A percentile compares a stretch with the other conserved stretches of the same genome.
These are phyloP conservation scores for Fomes fomentarius DNA, from an alignment of 1,284 basidiomycete species.

Conservation along the genomic window DNA sequence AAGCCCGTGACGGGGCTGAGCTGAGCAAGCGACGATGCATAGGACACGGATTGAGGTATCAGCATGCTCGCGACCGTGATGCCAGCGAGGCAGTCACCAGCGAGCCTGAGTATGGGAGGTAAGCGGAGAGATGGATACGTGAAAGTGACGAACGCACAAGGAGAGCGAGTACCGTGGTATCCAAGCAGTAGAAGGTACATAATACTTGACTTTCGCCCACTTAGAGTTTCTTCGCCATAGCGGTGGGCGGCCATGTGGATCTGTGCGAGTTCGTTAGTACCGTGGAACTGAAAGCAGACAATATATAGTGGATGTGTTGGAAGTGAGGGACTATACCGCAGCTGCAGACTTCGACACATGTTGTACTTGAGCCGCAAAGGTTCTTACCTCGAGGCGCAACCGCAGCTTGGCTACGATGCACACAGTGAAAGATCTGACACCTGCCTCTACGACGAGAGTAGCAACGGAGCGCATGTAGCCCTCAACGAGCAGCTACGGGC, in stretches of 20 bases:
- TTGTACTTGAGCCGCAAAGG: no score
- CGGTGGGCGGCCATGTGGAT: background rate
- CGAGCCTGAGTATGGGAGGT: slow-evolving; percentile 51
- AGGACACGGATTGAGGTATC: slow-evolving; percentile 92
- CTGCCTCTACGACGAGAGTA: no score
- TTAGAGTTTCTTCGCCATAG: slow-evolving; percentile 24
- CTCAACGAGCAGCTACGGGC: no score
- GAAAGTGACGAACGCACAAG: slow-evolving; percentile 49
- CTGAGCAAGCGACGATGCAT: slow-evolving; percentile 85
- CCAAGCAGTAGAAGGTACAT: slow-evolving; percentile 77
- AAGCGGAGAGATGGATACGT: background rate
- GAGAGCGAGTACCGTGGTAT: slow-evolving; percentile 81
- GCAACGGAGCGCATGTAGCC: no score
- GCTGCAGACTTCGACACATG: no score
- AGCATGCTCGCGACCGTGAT: slow-evolving; percentile 88
- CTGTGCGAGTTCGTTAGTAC: background rate
- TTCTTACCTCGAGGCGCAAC: no score
- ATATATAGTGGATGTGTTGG: no score
- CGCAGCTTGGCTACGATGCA: no score
- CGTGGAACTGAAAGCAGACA: no score
- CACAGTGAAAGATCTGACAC: no score
- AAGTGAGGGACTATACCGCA: no score
- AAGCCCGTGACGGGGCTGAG: slow-evolving; percentile 84
- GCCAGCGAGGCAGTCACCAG: slow-evolving; percentile 84
- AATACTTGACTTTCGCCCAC: slow-evolving; percentile 54